Base-by-base conservation (phyloP, 106 monocot species). In the Platanthera guangdongensis region DNA sequence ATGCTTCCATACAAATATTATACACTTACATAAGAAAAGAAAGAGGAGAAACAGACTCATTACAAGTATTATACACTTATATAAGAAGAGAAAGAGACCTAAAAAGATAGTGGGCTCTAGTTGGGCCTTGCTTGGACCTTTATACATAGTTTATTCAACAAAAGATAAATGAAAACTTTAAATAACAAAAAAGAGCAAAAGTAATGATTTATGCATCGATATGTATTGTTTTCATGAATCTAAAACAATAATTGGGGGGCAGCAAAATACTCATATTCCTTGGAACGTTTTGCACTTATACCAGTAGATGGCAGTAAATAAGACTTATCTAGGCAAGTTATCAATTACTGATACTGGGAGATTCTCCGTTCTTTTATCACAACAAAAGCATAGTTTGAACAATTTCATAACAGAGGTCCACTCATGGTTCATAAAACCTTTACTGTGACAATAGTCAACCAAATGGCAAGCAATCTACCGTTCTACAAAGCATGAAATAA, bases 361-460 rank as follows among this genome's bases (percentile, higher is more conserved):
- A 47, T n/a, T 70, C 70, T 6, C 70, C 70, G 47, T n/a, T 16
- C 47, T 70, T 70, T 39, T 10, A 67, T 67, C 67, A 12, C 59
- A 60, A 39, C 59, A 60, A 39, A 14, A n/a, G 2, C 8, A 60
- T 21, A 21, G 59, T 19, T 39, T 60, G 21, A 21, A 60, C 18
- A 60, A 60, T 11, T 67, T 67, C 39, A 30, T 30, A 67, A 67
- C 32, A 14, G 12, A 3, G 8, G 21, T 60, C 21, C 18, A 60
- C 19, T 7, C 59, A 60, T 19, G 18, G 59, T 19, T 6, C 59
- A 60, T 60, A n/a, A 60, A 60, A 60, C 19, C 11, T 14, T n/a
- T 57, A 16, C 18, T 57, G 15, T 18, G 4, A 18, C 16, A n/a
- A 57, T 57, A 57, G 16, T 57, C 57, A n/a, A 59, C 59, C 5